Evolutionary conservation across 208 protist species (phyloP).

Genomic region (Leptomonas pyrrhocoris): DNA sequence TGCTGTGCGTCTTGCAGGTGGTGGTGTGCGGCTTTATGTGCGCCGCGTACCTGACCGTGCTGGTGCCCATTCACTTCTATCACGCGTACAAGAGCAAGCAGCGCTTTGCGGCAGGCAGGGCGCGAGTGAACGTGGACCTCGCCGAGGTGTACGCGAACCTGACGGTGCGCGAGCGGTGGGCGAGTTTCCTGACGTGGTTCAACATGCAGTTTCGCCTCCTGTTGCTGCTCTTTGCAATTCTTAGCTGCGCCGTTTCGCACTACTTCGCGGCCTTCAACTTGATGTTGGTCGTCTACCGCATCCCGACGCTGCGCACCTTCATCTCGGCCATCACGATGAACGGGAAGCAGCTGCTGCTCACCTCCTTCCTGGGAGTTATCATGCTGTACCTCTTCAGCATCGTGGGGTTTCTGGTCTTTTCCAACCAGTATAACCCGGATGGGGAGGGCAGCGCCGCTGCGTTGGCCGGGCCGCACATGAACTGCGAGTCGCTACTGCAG

Average conservation of each 20-base stretch:
- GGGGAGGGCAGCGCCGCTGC: slow-evolving; percentile 18
- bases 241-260: slow-evolving; percentile 63
- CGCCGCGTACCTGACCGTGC: slow-evolving; percentile 48
- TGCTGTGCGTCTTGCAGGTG: slow-evolving; percentile 59
- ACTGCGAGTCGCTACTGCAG: slow-evolving; percentile 67
- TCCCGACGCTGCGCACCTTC: slow-evolving; percentile 72
- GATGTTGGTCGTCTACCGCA: slow-evolving; percentile 74
- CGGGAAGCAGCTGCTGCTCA: slow-evolving; percentile 74
- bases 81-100: slow-evolving; percentile 61
- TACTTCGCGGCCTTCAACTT: slow-evolving; percentile 84
- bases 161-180: slow-evolving; percentile 39
- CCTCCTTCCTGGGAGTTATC: slow-evolving; percentile 68
- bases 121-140: slow-evolving; percentile 56
- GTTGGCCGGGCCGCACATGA: slow-evolving; percentile 19
- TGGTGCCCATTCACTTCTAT: slow-evolving; percentile 70
- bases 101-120: slow-evolving; percentile 38
- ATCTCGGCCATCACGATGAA: slow-evolving; percentile 83
- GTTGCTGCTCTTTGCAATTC: slow-evolving; percentile 53
- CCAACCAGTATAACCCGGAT: slow-evolving; percentile 48
- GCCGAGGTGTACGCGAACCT: slow-evolving; percentile 59
- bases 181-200: slow-evolving; percentile 51
- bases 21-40: slow-evolving; percentile 54
- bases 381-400: slow-evolving; percentile 87
- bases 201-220: slow-evolving; percentile 57
- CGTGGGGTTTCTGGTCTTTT: slow-evolving; percentile 73